A percentile compares a stretch with the other conserved stretches of the same genome.
phyloP scores from a whole-genome alignment of 2,329 filamentous ascomycete species.

The Penicillium concentricum region DNA sequence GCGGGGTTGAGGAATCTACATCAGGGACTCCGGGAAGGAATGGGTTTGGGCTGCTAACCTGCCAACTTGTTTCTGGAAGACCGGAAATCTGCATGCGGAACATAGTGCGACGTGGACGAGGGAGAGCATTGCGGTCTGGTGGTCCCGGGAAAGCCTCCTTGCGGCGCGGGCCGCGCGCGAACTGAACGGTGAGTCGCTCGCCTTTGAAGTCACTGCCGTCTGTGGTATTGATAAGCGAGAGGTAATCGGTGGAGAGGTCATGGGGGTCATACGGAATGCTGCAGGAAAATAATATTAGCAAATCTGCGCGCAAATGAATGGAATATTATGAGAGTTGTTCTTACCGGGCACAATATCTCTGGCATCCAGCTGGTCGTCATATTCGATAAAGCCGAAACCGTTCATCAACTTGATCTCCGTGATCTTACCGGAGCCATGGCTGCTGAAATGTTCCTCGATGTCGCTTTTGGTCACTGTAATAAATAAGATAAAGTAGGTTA shows the following conservation, averaged over 20 bases:
- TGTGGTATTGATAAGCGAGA: slow-evolving; percentile 46
- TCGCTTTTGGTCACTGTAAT: slow-evolving; percentile 87
- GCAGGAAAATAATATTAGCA: slow-evolving; percentile 22
- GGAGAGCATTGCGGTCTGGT: slow-evolving; percentile 62
- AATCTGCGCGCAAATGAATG: slow-evolving; percentile 12
- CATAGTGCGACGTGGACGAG: slow-evolving; percentile 87
- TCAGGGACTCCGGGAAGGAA: slow-evolving; percentile 30
- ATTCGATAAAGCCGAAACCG: slow-evolving; percentile 99
- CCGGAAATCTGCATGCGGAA: slow-evolving; percentile 97
- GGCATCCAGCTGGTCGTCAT: slow-evolving; percentile 97
- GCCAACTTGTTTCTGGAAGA: slow-evolving; percentile 99
- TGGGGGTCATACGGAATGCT: slow-evolving; percentile 58
- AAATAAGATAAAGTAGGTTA: slow-evolving; percentile 5
- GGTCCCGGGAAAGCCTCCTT: slow-evolving; percentile 64
- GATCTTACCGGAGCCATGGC: slow-evolving; percentile 94
- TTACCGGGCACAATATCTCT: slow-evolving; percentile 97
- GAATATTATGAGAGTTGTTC: slow-evolving; percentile 31
- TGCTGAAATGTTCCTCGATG: slow-evolving; percentile 92
- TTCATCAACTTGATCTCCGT: slow-evolving; percentile 99
- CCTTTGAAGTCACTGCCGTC: slow-evolving; percentile 98
- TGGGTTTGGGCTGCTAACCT: slow-evolving; percentile 72
- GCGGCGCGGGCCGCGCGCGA: slow-evolving; percentile 81
- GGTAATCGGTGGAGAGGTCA: slow-evolving; percentile 54
- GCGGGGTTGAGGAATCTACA: slow-evolving; percentile 17
- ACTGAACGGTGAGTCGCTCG: slow-evolving; percentile 95